A percentile compares a stretch with the other conserved stretches of the same genome.
phyloP scores from a whole-genome alignment of 2,329 filamentous ascomycete species.

The Xylariaceae sp. region DNA sequence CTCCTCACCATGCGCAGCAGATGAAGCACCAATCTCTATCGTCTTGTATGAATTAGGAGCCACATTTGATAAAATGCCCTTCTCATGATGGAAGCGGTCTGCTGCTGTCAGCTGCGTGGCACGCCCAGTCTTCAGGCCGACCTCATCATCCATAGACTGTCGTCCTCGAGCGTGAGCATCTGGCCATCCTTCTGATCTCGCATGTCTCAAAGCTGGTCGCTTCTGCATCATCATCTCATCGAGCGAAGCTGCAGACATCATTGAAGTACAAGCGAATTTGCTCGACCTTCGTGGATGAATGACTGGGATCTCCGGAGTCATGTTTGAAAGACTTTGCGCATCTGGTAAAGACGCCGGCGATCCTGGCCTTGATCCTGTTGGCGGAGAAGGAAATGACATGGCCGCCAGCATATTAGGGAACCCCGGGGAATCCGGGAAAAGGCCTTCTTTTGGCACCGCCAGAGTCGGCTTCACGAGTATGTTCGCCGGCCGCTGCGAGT shows the following conservation, averaged over 20 bases:
- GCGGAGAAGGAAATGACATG: constrained; percentile 27
- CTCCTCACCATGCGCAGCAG: constrained; percentile 3
- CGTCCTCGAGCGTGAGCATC: not conserved
- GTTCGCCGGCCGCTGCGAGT: constrained; percentile 4
- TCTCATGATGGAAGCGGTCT: no score
- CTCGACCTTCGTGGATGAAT: constrained; percentile 23
- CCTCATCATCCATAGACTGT: no score
- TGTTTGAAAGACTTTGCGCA: not conserved
- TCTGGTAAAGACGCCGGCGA: constrained; percentile 15
- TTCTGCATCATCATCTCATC: constrained; percentile 23
- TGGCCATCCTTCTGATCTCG: constrained; percentile 1
- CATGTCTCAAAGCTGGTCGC: not conserved
- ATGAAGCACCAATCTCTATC: constrained; percentile 4
- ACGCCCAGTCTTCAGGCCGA: no score
- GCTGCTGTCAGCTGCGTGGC: no score
- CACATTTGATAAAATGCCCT: not conserved
- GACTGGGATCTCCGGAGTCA: not conserved
- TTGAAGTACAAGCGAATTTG: constrained; percentile 16
- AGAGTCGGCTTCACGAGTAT: constrained; percentile 13
- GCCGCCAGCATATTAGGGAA: constrained; percentile 29
- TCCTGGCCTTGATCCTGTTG: constrained; percentile 20
- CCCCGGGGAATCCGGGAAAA: constrained; percentile 27
- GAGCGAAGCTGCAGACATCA: constrained; percentile 16
- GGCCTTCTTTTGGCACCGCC: constrained; percentile 16
- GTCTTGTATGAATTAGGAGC: not conserved